These are phyloP conservation scores for Clitopilus passeckerianus DNA, from an alignment of 768 basidiomycete species.

Conservation along the genomic window DNA sequence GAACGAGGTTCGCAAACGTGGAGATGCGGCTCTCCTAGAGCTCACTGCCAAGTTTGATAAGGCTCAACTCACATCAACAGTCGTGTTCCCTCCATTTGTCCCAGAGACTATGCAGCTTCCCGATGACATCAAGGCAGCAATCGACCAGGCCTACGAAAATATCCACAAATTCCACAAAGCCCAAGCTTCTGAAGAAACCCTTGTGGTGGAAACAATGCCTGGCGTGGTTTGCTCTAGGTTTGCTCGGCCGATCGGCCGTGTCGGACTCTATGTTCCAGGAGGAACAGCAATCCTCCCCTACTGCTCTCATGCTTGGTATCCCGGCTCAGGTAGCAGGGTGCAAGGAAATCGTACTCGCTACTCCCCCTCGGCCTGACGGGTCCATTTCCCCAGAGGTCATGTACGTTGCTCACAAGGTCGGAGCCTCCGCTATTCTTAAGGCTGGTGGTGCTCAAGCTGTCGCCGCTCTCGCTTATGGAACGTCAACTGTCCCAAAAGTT, in stretches of 20 bases:
- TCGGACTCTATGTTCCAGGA: constrained; percentile 95
- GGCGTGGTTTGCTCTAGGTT: constrained; percentile 96
- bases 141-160: constrained; percentile 88
- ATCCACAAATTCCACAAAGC: constrained; percentile 90
- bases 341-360: constrained; percentile 86
- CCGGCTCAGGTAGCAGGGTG: constrained; percentile 98
- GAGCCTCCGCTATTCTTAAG: constrained; percentile 86
- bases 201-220: constrained; percentile 95
- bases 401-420: constrained; percentile 90
- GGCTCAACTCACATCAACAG: constrained; percentile 60
- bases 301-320: constrained; percentile 96
- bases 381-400: constrained; percentile 95
- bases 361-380: constrained; percentile 92
- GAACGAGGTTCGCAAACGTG: constrained; percentile 73
- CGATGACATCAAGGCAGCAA: constrained; percentile 67
- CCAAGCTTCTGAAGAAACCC: constrained; percentile 63
- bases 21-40: constrained; percentile 83
- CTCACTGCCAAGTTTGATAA: constrained; percentile 94
- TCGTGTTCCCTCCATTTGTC: constrained; percentile 77
- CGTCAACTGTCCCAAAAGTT: constrained; percentile 91
- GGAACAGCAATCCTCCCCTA: constrained; percentile 96
- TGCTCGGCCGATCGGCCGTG: constrained; percentile 90
- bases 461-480: constrained; percentile 95
- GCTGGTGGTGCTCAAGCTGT: constrained; percentile 97
- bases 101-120: constrained; percentile 58